Conservation (phyloP, 257 asterid genomes). For the Nyctanthes arbortristis region DNA sequence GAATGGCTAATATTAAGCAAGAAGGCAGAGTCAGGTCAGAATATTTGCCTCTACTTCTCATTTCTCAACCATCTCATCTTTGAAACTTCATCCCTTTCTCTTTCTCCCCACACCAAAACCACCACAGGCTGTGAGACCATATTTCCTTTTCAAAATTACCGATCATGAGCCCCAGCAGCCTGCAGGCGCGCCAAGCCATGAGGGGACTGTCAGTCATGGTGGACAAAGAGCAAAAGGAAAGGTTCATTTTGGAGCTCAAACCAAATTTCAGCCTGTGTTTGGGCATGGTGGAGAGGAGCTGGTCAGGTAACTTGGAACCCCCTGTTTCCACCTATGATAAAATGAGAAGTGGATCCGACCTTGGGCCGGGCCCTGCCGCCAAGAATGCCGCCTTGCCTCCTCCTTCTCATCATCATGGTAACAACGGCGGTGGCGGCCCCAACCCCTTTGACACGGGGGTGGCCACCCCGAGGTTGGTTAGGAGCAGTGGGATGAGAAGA, state of each 20-base stretch:
- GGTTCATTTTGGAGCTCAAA: slow-evolving; percentile 1
- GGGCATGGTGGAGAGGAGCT: slow-evolving; percentile 35
- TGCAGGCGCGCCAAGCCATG: too few relatives aligned
- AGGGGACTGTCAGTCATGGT: too few relatives aligned
- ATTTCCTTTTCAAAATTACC: too few relatives aligned
- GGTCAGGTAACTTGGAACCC: slow-evolving; percentile 44
- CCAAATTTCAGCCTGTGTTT: slow-evolving; percentile 20
- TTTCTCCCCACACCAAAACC: too few relatives aligned
- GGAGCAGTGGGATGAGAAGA: slow-evolving; percentile 52
- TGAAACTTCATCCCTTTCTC: too few relatives aligned
- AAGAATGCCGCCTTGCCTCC: neutral
- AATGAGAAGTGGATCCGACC: slow-evolving; percentile 18
- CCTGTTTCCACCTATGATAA: slow-evolving; percentile 13
- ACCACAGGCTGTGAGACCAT: too few relatives aligned
- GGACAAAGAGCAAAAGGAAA: neutral
- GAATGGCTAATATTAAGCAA: too few relatives aligned
- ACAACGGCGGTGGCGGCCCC: slow-evolving; percentile 13
- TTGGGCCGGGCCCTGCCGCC: too few relatives aligned
- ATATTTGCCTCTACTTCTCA: too few relatives aligned
- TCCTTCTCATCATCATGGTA: slow-evolving; percentile 5
- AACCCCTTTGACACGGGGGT: slow-evolving; percentile 11
- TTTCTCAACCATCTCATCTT: too few relatives aligned
- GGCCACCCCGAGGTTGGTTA: slow-evolving; percentile 31
- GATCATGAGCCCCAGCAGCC: too few relatives aligned
- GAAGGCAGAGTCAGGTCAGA: too few relatives aligned